Base-by-base conservation (phyloP, 805 yeast genomes). In the Teunomyces stri region DNA sequence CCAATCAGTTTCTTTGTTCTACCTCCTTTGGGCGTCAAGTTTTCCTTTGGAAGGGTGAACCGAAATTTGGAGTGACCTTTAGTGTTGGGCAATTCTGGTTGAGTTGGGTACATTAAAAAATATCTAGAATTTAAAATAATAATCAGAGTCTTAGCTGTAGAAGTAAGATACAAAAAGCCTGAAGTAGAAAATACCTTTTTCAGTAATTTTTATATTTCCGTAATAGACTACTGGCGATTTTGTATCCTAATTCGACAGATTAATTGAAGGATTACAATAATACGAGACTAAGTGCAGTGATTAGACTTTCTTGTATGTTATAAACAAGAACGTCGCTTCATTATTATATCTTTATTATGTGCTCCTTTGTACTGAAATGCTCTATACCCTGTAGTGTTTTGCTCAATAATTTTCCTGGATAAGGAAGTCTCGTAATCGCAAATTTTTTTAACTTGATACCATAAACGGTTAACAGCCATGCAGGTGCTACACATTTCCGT, bases 51-150 rank as follows among this genome's bases (percentile, higher is more conserved):
- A 21, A 21, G 28, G 27, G 29, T n/a, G 40, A 11, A 13, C 25
- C 21, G 38, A 20, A 20, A 16, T 35, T 35, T 11, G 38, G 25
- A 15, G 18, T 36, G 40, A 36, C 40, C 29, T 12, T 13, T 10
- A n/a, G 40, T 36, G 40, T 36, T 36, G 40, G 40, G 40, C 40
- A 36, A 36, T 36, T 36, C 13, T 36, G 40, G 40, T 36, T 36
- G 40, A 25, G 40, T 36, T 36, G 40, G 40, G 40, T 36, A 22
- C 20, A n/a, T n/a, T 21, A 36, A 36, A 36, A 35, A 36, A 36
- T 36, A 36, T 21, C 16, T 6, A 21, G 12, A 36, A 20, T 21
- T 21, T 10, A 5, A 12, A 36, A 36, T 36, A 22, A 36, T 22
- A 36, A 22, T 21, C 40, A 12, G 11, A 15, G 4, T n/a, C 9